These are phyloP conservation scores for Candida buenavistaensis DNA, from an alignment of 1,139 yeast genomes.

Conservation along the genomic window DNA sequence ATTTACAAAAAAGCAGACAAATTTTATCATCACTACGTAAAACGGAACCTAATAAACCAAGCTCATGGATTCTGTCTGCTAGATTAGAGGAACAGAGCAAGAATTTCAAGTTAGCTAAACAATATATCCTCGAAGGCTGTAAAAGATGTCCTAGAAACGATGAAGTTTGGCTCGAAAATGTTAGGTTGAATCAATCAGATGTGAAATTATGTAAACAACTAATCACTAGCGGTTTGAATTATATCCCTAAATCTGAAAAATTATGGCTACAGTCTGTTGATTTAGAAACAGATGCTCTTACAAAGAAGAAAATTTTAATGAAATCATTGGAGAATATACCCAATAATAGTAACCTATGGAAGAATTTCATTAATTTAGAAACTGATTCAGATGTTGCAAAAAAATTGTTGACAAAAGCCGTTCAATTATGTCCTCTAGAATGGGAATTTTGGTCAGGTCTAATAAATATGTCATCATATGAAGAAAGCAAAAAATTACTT, in stretches of 20 bases:
- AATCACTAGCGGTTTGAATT: constrained; percentile 65
- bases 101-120: constrained; percentile 57
- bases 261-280: constrained; percentile 75
- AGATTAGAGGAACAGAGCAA: constrained; percentile 70
- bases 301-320: constrained; percentile 59
- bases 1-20: constrained; percentile 47
- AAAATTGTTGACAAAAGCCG: constrained; percentile 63
- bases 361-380: constrained; percentile 50
- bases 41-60: constrained; percentile 71
- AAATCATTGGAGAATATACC: constrained; percentile 61
- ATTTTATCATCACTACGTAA: constrained; percentile 69
- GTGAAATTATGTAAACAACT: constrained; percentile 48
- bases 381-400: constrained; percentile 46
- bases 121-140: constrained; percentile 72
- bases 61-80: constrained; percentile 89
- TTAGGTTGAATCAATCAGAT: constrained; percentile 62
- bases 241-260: constrained; percentile 53
- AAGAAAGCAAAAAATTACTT: constrained; percentile 54
- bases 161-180: constrained; percentile 80
- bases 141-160: constrained; percentile 63
- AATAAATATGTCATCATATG: constrained; percentile 45
- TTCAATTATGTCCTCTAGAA: constrained; percentile 65
- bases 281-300: constrained; percentile 55
- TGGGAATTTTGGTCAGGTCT: constrained; percentile 62
- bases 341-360: constrained; percentile 51